phyloP scores from a whole-genome alignment of 2,329 filamentous ascomycete species.

The Fusarium protoensiforme region DNA sequence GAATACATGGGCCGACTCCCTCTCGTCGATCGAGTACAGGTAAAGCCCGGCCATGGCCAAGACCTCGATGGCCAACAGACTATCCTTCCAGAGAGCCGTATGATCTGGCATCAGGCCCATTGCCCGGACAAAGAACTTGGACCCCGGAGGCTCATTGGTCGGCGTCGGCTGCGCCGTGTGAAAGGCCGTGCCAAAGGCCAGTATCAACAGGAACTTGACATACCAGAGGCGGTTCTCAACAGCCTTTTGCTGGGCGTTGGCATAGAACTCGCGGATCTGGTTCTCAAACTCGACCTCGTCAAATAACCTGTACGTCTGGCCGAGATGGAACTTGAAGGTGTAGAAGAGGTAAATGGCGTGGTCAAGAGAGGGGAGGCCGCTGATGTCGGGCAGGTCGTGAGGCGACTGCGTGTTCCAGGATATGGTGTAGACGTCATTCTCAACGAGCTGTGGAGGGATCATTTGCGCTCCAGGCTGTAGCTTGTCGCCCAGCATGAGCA shows the following conservation, averaged over 20 bases:
- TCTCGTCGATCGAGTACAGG: conserved; percentile 51
- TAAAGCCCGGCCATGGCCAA: conserved; percentile 51
- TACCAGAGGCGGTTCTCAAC: conserved; percentile 54
- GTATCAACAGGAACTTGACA: conserved; percentile 61
- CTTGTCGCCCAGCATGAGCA: conserved; percentile 46
- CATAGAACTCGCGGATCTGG: conserved; percentile 42
- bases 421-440: conserved; percentile 45
- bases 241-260: conserved; percentile 31
- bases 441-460: conserved; percentile 37
- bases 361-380: conserved; percentile 48
- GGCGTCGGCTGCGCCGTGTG: conserved; percentile 30
- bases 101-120: conserved; percentile 52
- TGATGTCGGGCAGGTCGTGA: conserved; percentile 44
- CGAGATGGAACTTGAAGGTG: conserved; percentile 52
- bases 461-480: conserved; percentile 37
- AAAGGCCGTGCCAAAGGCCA: conserved; percentile 53
- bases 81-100: conserved; percentile 49
- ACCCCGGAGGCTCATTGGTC: conserved; percentile 46
- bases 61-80: conserved; percentile 51
- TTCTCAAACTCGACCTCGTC: conserved; percentile 46
- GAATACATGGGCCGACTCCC: conserved; percentile 48
- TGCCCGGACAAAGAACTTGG: conserved; percentile 47
- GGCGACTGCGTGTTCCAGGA: conserved; percentile 31
- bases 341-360: conserved; percentile 48
- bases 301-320: conserved; percentile 50